phyloP scores from a whole-genome alignment of 2,329 filamentous ascomycete genomes.

The Talaromyces rugulosus region DNA sequence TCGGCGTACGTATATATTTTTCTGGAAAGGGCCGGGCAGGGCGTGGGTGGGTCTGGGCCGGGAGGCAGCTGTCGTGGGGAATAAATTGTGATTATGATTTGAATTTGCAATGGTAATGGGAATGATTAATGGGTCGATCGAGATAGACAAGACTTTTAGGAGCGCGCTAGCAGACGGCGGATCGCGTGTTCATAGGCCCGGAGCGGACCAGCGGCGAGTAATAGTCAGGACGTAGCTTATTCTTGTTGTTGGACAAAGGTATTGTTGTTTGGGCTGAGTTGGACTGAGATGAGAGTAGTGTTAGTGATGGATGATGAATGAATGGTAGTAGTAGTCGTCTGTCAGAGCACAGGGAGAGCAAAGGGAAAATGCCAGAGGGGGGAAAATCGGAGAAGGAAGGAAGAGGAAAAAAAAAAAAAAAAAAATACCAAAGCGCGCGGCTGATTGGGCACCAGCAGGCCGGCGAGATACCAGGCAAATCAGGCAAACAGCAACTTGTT shows the following conservation, averaged over 20 bases:
- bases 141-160: not conserved
- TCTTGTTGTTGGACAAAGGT: not conserved
- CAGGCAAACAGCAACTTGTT: no score
- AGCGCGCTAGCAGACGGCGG: not conserved
- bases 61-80: not conserved
- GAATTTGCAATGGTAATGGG: slow-evolving; percentile 1
- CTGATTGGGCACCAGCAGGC: not conserved
- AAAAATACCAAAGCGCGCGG: not conserved
- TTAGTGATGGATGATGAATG: not conserved
- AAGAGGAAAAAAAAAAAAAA: no score
- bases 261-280: not conserved
- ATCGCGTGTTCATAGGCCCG: not conserved
- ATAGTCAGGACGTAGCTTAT: not conserved
- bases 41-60: not conserved
- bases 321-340: no score
- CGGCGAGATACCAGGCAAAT: not conserved
- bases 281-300: not conserved
- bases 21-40: not conserved
- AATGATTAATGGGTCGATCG: not conserved
- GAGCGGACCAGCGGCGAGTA: not conserved
- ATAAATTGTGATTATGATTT: not conserved
- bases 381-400: no score
- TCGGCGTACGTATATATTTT: not conserved
- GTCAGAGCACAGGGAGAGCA: not conserved
- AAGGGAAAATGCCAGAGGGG: not conserved